Evolutionary conservation across 106 monocot species (phyloP).

Genomic region (Posidonia australis): DNA sequence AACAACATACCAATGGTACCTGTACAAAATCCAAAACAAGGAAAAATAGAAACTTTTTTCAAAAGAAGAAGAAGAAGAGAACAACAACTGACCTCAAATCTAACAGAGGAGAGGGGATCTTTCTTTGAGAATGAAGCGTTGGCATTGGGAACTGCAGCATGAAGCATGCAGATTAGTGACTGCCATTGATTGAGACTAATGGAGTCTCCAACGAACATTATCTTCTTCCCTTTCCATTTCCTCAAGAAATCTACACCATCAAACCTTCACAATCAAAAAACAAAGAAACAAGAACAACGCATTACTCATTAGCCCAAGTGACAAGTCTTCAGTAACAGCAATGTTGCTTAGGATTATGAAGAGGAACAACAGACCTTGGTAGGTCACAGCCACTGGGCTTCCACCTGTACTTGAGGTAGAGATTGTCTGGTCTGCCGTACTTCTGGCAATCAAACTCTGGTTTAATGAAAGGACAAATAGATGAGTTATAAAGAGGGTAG

Average conservation of each 20-base stretch:
- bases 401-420: constrained; percentile 82
- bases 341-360: background rate
- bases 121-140: constrained; percentile 26
- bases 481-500: constrained; percentile 63
- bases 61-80: constrained; percentile 20
- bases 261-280: constrained; percentile 34
- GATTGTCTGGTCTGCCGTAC: constrained; percentile 65
- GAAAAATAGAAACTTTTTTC: background rate
- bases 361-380: constrained; percentile 37
- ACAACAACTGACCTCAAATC: constrained; percentile 62
- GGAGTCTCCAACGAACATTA: constrained; percentile 95
- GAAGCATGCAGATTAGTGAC: constrained; percentile 73
- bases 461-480: constrained; percentile 57
- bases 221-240: constrained; percentile 30
- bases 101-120: constrained; percentile 32
- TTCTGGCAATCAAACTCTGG: constrained; percentile 81
- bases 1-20: no score
- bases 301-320: no score
- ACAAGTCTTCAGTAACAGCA: no score
- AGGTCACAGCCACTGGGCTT: constrained; percentile 53
- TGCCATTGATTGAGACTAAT: constrained; percentile 80
- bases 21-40: background rate
- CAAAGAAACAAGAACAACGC: background rate
- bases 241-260: constrained; percentile 37
- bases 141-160: constrained; percentile 51